A percentile compares a stretch with the other conserved stretches of the same genome.
Evolutionary conservation across 495 filamentous ascomycete genomes (phyloP).

Genomic region (Clavariopsis aquatica): DNA sequence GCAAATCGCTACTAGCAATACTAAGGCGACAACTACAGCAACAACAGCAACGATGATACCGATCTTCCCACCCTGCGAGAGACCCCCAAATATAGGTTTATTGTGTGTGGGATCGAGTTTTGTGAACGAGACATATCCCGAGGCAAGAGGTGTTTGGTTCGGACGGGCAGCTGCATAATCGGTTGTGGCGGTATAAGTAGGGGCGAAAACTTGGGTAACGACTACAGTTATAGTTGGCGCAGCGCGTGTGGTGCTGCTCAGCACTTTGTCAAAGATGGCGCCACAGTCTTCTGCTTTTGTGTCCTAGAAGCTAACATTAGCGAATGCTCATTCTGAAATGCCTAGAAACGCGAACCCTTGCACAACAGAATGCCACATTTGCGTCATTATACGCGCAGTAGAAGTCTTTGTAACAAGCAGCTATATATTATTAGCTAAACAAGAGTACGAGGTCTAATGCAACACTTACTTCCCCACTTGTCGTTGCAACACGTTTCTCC

Average conservation of each 20-base stretch:
- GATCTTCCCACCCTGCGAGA: neutral
- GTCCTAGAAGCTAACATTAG: conserved; percentile 4
- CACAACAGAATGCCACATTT: conserved; percentile 12
- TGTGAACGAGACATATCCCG: neutral
- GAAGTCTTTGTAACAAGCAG: conserved; percentile 8
- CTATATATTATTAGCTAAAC: neutral
- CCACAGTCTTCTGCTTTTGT: conserved; percentile 4
- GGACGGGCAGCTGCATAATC: neutral
- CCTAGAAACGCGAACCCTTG: neutral
- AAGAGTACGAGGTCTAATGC: neutral
- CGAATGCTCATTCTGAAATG: neutral
- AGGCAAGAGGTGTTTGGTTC: neutral
- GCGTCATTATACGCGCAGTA: conserved; percentile 12
- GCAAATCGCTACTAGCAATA: neutral
- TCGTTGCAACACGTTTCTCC: conserved; percentile 23
- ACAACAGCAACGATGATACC: neutral
- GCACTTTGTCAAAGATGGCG: neutral
- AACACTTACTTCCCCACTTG: conserved; percentile 5
- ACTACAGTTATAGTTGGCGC: neutral
- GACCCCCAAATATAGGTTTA: neutral
- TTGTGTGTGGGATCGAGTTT: neutral
- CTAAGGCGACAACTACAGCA: neutral
- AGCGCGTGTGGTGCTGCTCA: neutral
- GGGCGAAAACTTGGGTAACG: neutral
- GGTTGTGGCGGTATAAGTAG: neutral